Evolutionary conservation across 2,329 filamentous ascomycete species (phyloP), one percentile per base, ranked within the genome.

Genomic region (Elsinoe fawcettii): DNA sequence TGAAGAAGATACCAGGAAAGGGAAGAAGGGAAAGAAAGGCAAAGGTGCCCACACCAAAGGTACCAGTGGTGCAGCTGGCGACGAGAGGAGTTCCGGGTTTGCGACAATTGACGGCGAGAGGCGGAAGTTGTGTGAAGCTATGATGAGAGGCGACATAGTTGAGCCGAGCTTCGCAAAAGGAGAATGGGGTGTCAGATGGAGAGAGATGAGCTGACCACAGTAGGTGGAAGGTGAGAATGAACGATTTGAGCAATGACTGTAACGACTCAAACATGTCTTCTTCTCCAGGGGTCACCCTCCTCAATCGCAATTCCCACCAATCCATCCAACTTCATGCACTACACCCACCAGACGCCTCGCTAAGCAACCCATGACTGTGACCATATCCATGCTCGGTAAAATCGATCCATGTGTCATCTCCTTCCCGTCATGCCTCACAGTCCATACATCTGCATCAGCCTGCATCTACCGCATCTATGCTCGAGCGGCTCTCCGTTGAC

Each of bases 121-220:
- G 56, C 61, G 57, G 60, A 73, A 74, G 57, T 75, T 78, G 61
- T 83, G 80, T 58, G 81, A 84, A 66, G 81, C 80, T 6, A 70
- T 84, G 2, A 82, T 83, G 80, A 72, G 75, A 39, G 79, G 78
- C 1, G 74, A 74, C 44, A 77, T 83, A 2, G 80, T 83, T 0
- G 81, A 84, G 65, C 75, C 79, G 2, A 80, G 78, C 58, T 84
- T 79, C 66, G 80, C 80, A 0, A 85, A 84, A 61, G 81, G 81
- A 0, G 76, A 83, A 46, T 84, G 80, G 81, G 74, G 73, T 0
- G 73, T 84, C 9, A 66, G 80, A 59, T 83, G 80, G 80, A 73
- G 80, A 59, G 79, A 82, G 58, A 63, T 63, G 20, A 27, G 8
- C 18, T 55, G 23, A 44, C 3, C 8, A 9, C 25, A 2, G 16